phyloP scores from a whole-genome alignment of 805 yeast genomes.

The Candida schatavii region DNA sequence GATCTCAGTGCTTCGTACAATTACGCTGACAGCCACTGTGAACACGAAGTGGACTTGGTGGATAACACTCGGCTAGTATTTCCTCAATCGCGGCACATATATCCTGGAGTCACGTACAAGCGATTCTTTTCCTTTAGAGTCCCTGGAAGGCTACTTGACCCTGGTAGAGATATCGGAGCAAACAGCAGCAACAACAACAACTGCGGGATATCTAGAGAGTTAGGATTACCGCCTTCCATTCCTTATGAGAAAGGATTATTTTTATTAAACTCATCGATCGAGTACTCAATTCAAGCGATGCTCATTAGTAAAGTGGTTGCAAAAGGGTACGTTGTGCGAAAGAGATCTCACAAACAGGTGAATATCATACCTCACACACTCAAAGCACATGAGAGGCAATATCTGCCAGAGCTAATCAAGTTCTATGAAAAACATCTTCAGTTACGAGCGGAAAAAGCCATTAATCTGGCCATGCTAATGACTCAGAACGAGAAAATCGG shows the following conservation, averaged over 20 bases:
- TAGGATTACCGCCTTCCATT: constrained; percentile 34
- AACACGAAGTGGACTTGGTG: background rate
- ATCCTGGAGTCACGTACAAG: constrained; percentile 6
- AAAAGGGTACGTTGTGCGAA: no score
- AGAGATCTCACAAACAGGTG: no score
- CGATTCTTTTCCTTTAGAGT: constrained; percentile 9
- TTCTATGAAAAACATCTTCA: background rate
- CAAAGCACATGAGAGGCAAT: no score
- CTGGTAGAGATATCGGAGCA: no score
- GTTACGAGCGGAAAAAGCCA: background rate
- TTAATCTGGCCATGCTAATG: no score
- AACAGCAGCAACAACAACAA: background rate
- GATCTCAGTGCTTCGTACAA: constrained; percentile 2
- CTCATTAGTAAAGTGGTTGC: background rate
- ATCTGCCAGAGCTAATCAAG: no score
- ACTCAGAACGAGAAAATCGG: no score
- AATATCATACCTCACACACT: no score
- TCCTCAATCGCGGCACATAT: background rate
- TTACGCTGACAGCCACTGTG: background rate
- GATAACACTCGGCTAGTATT: constrained; percentile 2
- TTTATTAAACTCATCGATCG: background rate
- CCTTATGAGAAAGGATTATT: constrained; percentile 6
- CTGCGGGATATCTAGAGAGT: constrained; percentile 27
- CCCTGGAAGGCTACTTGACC: constrained; percentile 10
- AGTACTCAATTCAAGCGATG: constrained; percentile 1